Conservation (phyloP, 2,329 filamentous ascomycete species). For the Fusarium illudens region DNA sequence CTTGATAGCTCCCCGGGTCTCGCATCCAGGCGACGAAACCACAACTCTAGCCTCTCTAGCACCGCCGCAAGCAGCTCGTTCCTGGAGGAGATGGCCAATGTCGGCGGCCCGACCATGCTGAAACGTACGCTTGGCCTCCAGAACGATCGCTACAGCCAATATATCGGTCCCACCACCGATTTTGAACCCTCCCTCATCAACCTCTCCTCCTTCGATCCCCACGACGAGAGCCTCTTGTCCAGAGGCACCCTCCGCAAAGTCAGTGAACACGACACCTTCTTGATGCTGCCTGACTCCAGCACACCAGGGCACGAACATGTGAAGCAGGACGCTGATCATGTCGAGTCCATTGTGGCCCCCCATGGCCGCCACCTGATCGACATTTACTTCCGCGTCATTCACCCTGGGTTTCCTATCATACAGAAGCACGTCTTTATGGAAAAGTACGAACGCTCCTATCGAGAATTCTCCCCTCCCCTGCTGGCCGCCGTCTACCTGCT, state of each 20-base stretch:
- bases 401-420: constrained; percentile 83
- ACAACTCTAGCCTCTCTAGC: constrained; percentile 67
- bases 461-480: constrained; percentile 78
- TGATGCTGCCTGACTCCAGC: constrained; percentile 78
- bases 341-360: constrained; percentile 79
- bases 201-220: constrained; percentile 79
- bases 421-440: constrained; percentile 83
- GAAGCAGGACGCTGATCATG: constrained; percentile 71
- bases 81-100: constrained; percentile 75
- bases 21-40: constrained; percentile 59
- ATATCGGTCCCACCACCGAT: constrained; percentile 83
- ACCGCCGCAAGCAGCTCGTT: constrained; percentile 69
- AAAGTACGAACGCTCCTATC: constrained; percentile 76
- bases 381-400: constrained; percentile 82
- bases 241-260: constrained; percentile 77
- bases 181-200: constrained; percentile 87
- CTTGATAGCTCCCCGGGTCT: constrained; percentile 64
- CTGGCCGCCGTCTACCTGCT: constrained; percentile 85
- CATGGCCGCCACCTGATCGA: constrained; percentile 81
- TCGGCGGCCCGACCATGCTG: constrained; percentile 71
- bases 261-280: constrained; percentile 79
- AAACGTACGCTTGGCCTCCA: constrained; percentile 79
- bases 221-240: constrained; percentile 80
- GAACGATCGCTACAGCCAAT: constrained; percentile 80
- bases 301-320: constrained; percentile 78